Percentiles rank a stretch among this genome's conserved stretches.
Conservation (phyloP, 1,284 basidiomycete species). For the Naganishia sp. region DNA sequence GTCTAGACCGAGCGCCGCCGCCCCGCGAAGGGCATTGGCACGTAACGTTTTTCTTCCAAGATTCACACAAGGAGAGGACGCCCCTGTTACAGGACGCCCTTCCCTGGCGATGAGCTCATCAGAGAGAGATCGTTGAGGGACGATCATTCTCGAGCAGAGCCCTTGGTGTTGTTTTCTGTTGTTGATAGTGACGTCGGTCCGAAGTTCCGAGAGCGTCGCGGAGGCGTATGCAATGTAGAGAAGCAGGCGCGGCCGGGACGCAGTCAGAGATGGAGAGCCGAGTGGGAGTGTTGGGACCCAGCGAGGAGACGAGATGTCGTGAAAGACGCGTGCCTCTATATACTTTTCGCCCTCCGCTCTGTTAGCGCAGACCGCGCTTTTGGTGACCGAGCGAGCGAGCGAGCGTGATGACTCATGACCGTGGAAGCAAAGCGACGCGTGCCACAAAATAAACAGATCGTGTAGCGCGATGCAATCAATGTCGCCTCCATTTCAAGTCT, state of each 20-base stretch:
- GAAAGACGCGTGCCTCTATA: too few species aligned
- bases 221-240: conserved; percentile 10
- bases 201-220: conserved; percentile 14
- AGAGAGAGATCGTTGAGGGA: conserved; percentile 19
- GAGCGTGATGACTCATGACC: background rate
- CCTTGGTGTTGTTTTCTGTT: conserved; percentile 6
- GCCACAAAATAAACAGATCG: background rate
- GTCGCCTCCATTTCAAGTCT: too few species aligned
- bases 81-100: conserved; percentile 24
- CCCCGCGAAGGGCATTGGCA: background rate
- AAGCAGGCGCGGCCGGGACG: conserved; percentile 18
- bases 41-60: conserved; percentile 32
- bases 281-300: background rate
- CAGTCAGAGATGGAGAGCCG: background rate
- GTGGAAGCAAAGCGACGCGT: background rate
- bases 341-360: background rate
- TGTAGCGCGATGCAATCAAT: too few species aligned
- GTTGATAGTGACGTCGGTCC: background rate
- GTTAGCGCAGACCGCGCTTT: background rate
- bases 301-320: too few species aligned
- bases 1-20: conserved; percentile 27
- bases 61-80: background rate
- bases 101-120: conserved; percentile 5
- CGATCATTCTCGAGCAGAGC: conserved; percentile 12
- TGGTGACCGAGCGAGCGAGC: background rate